These are phyloP conservation scores for Ascochyta lentis DNA, from an alignment of 2,329 filamentous ascomycete species.

Conservation along the genomic window DNA sequence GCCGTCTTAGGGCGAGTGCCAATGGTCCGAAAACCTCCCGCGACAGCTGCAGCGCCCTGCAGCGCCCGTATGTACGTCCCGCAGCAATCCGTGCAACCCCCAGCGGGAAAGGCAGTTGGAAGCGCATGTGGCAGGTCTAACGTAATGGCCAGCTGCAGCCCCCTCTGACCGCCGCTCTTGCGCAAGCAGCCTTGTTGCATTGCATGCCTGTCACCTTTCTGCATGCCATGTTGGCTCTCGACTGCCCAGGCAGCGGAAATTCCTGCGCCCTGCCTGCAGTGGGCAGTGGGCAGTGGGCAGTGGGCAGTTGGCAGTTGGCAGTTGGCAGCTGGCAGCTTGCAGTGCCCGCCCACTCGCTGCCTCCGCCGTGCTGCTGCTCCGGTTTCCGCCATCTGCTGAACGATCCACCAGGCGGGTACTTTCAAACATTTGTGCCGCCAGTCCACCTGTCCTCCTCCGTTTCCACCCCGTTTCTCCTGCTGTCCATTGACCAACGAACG, in stretches of 20 bases:
- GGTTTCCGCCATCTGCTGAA: neutral
- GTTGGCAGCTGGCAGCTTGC: too few relatives aligned
- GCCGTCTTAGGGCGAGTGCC: slow-evolving; percentile 18
- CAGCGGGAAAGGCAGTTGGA: slow-evolving; percentile 1
- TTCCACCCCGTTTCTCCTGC: neutral
- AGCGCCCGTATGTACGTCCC: too few relatives aligned
- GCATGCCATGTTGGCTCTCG: neutral
- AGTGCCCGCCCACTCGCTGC: too few relatives aligned
- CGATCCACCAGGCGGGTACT: slow-evolving; percentile 3
- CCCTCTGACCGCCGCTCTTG: slow-evolving; percentile 16
- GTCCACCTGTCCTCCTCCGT: neutral
- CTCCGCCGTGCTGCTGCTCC: too few relatives aligned
- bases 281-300: too few relatives aligned
- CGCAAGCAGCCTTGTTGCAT: neutral
- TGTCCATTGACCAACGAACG: slow-evolving; percentile 1
- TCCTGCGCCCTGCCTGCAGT: neutral
- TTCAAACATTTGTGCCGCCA: neutral
- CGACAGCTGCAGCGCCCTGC: slow-evolving; percentile 1
- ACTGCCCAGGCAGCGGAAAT: slow-evolving; percentile 13
- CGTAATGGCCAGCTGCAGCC: slow-evolving; percentile 12
- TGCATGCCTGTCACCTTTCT: too few relatives aligned
- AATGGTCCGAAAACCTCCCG: slow-evolving; percentile 37
- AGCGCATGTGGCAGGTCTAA: slow-evolving; percentile 28
- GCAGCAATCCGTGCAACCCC: too few relatives aligned
- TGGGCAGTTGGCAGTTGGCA: too few relatives aligned